phyloP scores from a whole-genome alignment of 139 green algal genomes.

The Diplosphaera chodatii region DNA sequence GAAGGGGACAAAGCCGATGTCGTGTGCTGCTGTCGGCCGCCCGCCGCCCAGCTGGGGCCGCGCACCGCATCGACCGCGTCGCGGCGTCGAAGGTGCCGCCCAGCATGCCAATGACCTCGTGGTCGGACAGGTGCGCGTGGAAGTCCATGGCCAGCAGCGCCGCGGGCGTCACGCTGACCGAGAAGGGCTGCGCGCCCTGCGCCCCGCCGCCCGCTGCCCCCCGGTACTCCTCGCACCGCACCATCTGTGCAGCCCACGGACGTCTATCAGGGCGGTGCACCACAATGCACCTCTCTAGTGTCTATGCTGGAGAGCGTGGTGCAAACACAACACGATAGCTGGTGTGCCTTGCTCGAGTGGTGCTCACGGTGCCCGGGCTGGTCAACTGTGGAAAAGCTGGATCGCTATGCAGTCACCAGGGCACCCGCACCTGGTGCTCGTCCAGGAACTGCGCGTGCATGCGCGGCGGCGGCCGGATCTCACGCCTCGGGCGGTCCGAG shows the following conservation, averaged over 20 bases:
- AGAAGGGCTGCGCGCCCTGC: constrained; percentile 54
- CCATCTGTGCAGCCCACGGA: constrained; percentile 47
- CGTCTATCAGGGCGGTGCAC: too few relatives aligned
- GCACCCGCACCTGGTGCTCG: constrained; percentile 1
- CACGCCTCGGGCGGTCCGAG: constrained; percentile 1
- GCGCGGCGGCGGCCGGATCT: constrained; percentile 4
- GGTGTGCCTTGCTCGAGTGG: too few relatives aligned
- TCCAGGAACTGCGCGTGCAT: neutral
- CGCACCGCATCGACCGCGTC: constrained; percentile 15
- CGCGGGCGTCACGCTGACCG: constrained; percentile 38
- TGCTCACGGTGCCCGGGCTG: too few relatives aligned
- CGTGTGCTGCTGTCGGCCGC: too few relatives aligned
- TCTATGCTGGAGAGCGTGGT: too few relatives aligned
- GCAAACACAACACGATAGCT: too few relatives aligned
- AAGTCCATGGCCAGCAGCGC: constrained; percentile 58
- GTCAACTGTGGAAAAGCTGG: too few relatives aligned
- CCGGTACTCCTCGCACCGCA: constrained; percentile 47
- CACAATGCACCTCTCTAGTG: too few relatives aligned
- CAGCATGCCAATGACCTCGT: constrained; percentile 63
- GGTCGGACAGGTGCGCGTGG: constrained; percentile 52
- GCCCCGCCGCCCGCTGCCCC: constrained; percentile 37
- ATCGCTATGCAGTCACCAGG: too few relatives aligned
- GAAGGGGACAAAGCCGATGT: too few relatives aligned
- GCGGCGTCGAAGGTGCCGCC: constrained; percentile 41
- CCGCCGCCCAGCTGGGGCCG: too few relatives aligned